Percentiles rank a stretch among this genome's conserved stretches.
Conservation (phyloP, 2,329 filamentous ascomycete species). For the Coniochaeta ligniaria region DNA sequence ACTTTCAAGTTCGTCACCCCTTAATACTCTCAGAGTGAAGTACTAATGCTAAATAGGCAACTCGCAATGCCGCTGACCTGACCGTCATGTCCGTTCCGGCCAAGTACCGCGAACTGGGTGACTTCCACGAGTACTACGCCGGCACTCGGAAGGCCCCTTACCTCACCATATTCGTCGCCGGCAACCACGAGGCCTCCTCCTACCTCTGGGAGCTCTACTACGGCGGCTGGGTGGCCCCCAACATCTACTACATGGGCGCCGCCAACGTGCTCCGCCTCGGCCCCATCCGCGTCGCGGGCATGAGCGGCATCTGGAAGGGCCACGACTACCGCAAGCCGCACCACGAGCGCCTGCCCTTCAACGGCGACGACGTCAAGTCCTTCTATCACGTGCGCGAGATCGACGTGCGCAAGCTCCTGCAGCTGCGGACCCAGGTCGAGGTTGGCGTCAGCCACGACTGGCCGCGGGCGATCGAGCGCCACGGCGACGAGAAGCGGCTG, state of each 20-base stretch:
- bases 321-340: slow-evolving; percentile 81
- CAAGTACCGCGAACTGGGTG: slow-evolving; percentile 82
- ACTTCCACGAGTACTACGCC: slow-evolving; percentile 92
- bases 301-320: slow-evolving; percentile 94
- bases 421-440: slow-evolving; percentile 81
- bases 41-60: slow-evolving; percentile 47
- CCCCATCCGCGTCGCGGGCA: slow-evolving; percentile 76
- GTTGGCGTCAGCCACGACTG: slow-evolving; percentile 93
- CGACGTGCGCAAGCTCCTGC: slow-evolving; percentile 83
- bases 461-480: slow-evolving; percentile 76
- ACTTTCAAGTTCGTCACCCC: slow-evolving; percentile 67
- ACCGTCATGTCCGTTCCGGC: slow-evolving; percentile 81
- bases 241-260: slow-evolving; percentile 94
- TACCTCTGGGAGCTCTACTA: slow-evolving; percentile 91
- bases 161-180: slow-evolving; percentile 84
- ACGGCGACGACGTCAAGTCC: slow-evolving; percentile 63
- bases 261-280: slow-evolving; percentile 83
- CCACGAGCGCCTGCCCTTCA: slow-evolving; percentile 81
- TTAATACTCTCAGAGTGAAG: slow-evolving; percentile 5
- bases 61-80: slow-evolving; percentile 82
- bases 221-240: slow-evolving; percentile 92
- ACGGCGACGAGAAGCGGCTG: slow-evolving; percentile 61
- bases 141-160: slow-evolving; percentile 73
- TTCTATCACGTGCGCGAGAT: slow-evolving; percentile 88
- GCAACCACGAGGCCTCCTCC: slow-evolving; percentile 91